A percentile compares a stretch with the other conserved stretches of the same genome.
These are phyloP conservation scores for Puccinia hordei DNA, from an alignment of 1,284 basidiomycete genomes.

Conservation along the genomic window DNA sequence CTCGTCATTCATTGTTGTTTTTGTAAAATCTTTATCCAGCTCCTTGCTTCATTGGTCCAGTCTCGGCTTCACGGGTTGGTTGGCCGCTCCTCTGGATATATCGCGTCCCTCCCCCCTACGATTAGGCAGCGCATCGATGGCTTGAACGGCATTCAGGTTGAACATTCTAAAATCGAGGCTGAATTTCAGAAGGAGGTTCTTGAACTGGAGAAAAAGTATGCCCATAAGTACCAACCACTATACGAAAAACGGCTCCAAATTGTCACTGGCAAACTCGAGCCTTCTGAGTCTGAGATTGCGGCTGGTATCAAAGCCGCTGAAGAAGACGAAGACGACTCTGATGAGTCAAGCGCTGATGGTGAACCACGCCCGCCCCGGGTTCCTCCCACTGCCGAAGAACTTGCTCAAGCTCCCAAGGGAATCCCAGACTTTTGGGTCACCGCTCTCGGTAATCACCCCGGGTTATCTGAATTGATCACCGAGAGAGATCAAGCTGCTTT, in stretches of 20 bases:
- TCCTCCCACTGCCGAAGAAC: conserved; percentile 43
- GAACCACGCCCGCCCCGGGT: conserved; percentile 23
- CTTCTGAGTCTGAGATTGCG: conserved; percentile 40
- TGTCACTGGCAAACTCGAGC: conserved; percentile 39
- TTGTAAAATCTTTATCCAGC: not conserved
- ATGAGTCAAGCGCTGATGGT: conserved; percentile 30
- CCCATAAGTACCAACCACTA: conserved; percentile 41
- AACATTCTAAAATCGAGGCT: conserved; percentile 50
- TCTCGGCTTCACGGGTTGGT: conserved; percentile 49
- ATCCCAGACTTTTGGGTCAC: conserved; percentile 50
- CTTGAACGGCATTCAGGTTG: conserved; percentile 48
- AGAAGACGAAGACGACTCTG: conserved; percentile 41
- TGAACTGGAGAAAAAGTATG: conserved; percentile 51
- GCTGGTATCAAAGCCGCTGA: conserved; percentile 48
- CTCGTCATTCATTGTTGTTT: not conserved
- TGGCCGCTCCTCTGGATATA: conserved; percentile 48
- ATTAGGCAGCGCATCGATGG: conserved; percentile 48
- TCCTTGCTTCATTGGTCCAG: conserved; percentile 50
- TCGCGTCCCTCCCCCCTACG: conserved; percentile 43
- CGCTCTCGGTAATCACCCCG: conserved; percentile 42
- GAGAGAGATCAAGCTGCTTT: conserved; percentile 49
- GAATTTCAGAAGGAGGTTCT: conserved; percentile 50
- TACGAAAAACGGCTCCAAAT: conserved; percentile 48
- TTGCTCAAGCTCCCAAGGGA: conserved; percentile 43
- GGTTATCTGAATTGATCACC: conserved; percentile 50